Evolutionary conservation across 345 rosid genomes (phyloP), one percentile per base, ranked within the genome.

Genomic region (Pistacia vera): DNA sequence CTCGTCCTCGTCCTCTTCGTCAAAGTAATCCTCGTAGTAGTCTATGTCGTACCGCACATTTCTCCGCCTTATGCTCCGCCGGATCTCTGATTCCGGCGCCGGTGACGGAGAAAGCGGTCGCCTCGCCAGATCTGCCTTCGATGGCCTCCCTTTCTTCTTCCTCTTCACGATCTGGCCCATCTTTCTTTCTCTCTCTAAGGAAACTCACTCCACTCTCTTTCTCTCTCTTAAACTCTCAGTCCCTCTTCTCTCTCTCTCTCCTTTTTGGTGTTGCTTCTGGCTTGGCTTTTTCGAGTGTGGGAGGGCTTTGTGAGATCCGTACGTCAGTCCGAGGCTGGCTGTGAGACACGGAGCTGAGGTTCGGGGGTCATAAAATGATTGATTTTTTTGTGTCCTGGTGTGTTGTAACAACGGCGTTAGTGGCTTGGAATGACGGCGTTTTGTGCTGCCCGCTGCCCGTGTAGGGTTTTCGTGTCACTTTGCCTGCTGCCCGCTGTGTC

Each of bases 131-230:
- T 95, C 97, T 79, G 95, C 88, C 92, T 93, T 95, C 72, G 97
- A 87, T 11, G 98, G 97, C 85, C 97, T 88, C 44, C 98, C 98
- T 86, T 91, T 93, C 97, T 85, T 95, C 95, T 90, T 90, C 88
- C 93, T 83, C 86, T 90, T 91, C 85, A 79, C 93, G 94, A 90
- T 91, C 97, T 93, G 97, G 74, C 89, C 90, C 98, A 93, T 95
- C 71, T 80, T 44, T 6, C 9, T 7, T 30, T 41, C 46, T 41
- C 70, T 72, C 79, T 63, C 79, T 68, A 74, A 52, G 55, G 63
- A 79, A 69, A 41, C 46, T 41, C 46, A 41, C 46, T 41, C 46
- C 46, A 41, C 46, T 8, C 80, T 78, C 75, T 81, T 76, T 75
- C 81, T 70, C 88, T 82, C 82, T 73, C 82, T 77, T 82, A 78